Percentiles rank a stretch among this genome's conserved stretches.
Evolutionary conservation across 2,329 filamentous ascomycete species (phyloP).

Genomic region (Penicillium janthinellum): DNA sequence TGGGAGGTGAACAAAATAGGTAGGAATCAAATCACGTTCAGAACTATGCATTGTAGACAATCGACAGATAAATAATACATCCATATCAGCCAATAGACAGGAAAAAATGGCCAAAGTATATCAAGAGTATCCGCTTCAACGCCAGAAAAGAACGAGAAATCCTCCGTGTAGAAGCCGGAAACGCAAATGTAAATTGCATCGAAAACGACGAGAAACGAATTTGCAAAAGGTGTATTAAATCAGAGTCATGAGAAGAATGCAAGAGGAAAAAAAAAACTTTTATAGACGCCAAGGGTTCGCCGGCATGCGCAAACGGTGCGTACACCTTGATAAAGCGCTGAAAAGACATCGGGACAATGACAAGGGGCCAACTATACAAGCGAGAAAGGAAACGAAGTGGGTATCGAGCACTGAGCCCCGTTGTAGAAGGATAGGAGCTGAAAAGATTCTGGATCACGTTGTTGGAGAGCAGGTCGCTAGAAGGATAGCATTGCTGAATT

Average conservation of each 20-base stretch:
- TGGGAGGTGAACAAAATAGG: neutral
- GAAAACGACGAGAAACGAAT: slow-evolving; percentile 2
- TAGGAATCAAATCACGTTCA: slow-evolving; percentile 3
- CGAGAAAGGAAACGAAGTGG: slow-evolving; percentile 32
- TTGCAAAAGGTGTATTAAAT: slow-evolving; percentile 16
- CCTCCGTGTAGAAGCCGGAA: slow-evolving; percentile 16
- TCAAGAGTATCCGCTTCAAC: slow-evolving; percentile 19
- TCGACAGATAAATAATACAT: slow-evolving; percentile 33
- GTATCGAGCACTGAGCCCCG: slow-evolving; percentile 32
- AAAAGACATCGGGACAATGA: slow-evolving; percentile 23
- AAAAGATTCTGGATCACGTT: slow-evolving; percentile 20
- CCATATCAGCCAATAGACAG: slow-evolving; percentile 23
- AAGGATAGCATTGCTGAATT: slow-evolving; percentile 4
- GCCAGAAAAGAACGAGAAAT: slow-evolving; percentile 18
- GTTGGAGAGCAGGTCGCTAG: slow-evolving; percentile 8
- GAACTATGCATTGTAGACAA: slow-evolving; percentile 20
- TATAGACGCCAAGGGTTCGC: slow-evolving; percentile 32
- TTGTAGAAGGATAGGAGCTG: slow-evolving; percentile 12
- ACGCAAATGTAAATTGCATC: slow-evolving; percentile 7
- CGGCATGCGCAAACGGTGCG: slow-evolving; percentile 23
- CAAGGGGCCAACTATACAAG: slow-evolving; percentile 28
- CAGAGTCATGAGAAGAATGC: slow-evolving; percentile 19
- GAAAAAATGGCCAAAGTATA: slow-evolving; percentile 32
- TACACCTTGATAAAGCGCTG: slow-evolving; percentile 22
- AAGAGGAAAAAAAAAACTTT: slow-evolving; percentile 16